phyloP scores from a whole-genome alignment of 106 monocot genomes.

The Dendrobium huoshanense region DNA sequence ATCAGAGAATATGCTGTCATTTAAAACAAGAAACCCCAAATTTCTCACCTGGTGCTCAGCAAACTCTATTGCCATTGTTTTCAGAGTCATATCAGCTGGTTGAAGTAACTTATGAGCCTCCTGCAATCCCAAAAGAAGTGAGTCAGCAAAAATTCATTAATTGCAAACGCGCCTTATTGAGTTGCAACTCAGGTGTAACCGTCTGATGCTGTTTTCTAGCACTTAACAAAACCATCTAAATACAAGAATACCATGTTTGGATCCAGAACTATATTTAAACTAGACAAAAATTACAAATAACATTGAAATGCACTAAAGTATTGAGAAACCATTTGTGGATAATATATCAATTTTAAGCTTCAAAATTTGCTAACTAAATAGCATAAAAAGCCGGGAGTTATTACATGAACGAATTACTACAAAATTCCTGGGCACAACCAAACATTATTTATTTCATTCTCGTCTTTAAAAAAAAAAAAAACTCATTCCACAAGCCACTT shows the following conservation, averaged over 20 bases:
- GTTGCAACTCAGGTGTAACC: not conserved
- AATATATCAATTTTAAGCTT: not conserved
- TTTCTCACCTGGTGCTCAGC: slow-evolving; percentile 86
- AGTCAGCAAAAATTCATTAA: not conserved
- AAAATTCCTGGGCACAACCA: not conserved
- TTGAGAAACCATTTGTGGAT: not conserved
- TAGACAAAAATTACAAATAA: not conserved
- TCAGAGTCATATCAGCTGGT: slow-evolving; percentile 81
- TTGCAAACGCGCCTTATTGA: not conserved
- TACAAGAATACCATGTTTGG: not conserved
- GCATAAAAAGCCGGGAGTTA: not conserved
- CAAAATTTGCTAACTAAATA: not conserved
- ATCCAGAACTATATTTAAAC: not conserved
- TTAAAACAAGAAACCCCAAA: not conserved
- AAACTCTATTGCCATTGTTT: slow-evolving; percentile 95
- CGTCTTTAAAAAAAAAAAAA: not conserved
- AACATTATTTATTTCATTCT: not conserved
- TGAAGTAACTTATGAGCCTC: slow-evolving; percentile 92
- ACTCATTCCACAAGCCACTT: not conserved
- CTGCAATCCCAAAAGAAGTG: slow-evolving; percentile 33
- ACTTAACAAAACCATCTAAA: not conserved
- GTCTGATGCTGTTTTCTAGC: not conserved
- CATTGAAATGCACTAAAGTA: not conserved
- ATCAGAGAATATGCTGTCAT: not conserved
- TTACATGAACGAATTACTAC: not conserved